Conservation (phyloP, 306 rosid genomes). For the Bauhinia variegata region DNA sequence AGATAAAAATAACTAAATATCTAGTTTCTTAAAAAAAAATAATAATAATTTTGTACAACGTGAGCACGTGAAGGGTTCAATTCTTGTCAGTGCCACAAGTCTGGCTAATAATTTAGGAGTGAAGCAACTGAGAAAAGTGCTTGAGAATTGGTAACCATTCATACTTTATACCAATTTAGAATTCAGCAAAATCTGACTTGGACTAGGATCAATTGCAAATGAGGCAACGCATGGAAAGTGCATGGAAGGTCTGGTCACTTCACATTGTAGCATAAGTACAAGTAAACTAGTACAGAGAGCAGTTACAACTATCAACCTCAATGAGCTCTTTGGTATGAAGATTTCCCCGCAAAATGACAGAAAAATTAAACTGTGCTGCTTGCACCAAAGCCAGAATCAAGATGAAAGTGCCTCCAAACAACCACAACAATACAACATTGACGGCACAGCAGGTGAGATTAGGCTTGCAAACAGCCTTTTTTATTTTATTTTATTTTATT, state of each 20-base stretch:
- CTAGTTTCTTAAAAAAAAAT: too few relatives aligned
- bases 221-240: constrained; percentile 25
- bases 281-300: background rate
- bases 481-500: too few relatives aligned
- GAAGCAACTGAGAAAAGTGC: too few relatives aligned
- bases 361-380: background rate
- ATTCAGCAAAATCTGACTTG: background rate
- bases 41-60: too few relatives aligned
- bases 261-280: background rate
- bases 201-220: background rate
- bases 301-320: background rate
- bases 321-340: background rate
- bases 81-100: too few relatives aligned
- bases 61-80: too few relatives aligned
- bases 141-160: too few relatives aligned
- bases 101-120: too few relatives aligned
- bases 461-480: background rate
- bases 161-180: too few relatives aligned
- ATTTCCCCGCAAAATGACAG: too few relatives aligned
- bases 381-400: background rate
- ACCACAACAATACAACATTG: background rate
- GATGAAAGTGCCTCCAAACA: background rate
- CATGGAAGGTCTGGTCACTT: constrained; percentile 25
- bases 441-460: background rate
- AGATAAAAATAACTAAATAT: too few relatives aligned